Conservation (phyloP, 192 early-diverging fungal species). For the Geranomyces michiganensis region DNA sequence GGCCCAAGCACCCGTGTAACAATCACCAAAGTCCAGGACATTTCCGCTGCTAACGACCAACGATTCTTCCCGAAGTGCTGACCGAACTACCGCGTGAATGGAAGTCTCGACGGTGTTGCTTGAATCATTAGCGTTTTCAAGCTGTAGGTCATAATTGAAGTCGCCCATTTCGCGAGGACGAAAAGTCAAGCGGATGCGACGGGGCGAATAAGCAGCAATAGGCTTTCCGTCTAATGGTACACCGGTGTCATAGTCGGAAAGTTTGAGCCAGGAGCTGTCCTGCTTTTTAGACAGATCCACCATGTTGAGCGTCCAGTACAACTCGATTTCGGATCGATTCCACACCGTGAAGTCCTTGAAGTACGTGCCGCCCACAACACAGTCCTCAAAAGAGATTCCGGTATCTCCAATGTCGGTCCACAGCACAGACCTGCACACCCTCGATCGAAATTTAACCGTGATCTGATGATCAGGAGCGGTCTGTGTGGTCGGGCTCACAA, state of each 20-base stretch:
- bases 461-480: conserved; percentile 43
- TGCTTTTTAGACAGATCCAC: conserved; percentile 64
- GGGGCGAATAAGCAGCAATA: conserved; percentile 70
- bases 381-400: conserved; percentile 93
- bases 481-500: conserved; percentile 3
- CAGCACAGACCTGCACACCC: conserved; percentile 86
- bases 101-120: conserved; percentile 79
- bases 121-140: conserved; percentile 89
- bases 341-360: conserved; percentile 88
- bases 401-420: conserved; percentile 91
- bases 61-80: conserved; percentile 73
- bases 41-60: conserved; percentile 71
- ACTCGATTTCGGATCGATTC: conserved; percentile 84
- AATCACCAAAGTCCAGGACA: conserved; percentile 91
- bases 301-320: conserved; percentile 82
- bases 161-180: conserved; percentile 87
- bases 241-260: conserved; percentile 77
- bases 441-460: conserved; percentile 76
- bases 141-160: conserved; percentile 82
- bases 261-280: conserved; percentile 66
- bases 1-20: conserved; percentile 86
- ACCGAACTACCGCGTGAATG: conserved; percentile 80
- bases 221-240: conserved; percentile 55
- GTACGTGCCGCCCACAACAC: conserved; percentile 84
- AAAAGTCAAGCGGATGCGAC: conserved; percentile 80